These are phyloP conservation scores for Cyathus striatus DNA, from an alignment of 768 basidiomycete species.

Conservation along the genomic window DNA sequence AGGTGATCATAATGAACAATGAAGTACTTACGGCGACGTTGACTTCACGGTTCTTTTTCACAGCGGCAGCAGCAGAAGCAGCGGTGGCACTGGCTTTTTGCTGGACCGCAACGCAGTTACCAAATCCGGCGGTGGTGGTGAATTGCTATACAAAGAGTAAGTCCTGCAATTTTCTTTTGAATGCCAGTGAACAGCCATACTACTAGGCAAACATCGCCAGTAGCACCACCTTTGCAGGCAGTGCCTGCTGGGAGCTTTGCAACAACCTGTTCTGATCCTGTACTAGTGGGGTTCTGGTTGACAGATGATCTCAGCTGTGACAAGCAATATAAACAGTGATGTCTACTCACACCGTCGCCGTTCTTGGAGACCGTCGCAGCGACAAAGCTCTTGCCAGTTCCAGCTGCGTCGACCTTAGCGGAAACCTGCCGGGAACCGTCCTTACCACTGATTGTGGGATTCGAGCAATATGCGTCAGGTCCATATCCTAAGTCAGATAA, in stretches of 20 bases:
- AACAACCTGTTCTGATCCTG: slow-evolving; percentile 32
- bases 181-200: slow-evolving; percentile 19
- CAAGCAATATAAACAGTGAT: not conserved
- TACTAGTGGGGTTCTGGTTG: slow-evolving; percentile 28
- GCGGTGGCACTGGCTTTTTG: slow-evolving; percentile 17
- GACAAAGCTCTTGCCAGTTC: slow-evolving; percentile 31
- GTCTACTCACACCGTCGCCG: slow-evolving; percentile 39
- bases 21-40: slow-evolving; percentile 14
- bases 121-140: slow-evolving; percentile 43
- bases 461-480: not conserved
- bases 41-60: slow-evolving; percentile 10
- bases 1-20: not conserved
- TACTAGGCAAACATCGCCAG: slow-evolving; percentile 42
- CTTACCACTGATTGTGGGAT: slow-evolving; percentile 21
- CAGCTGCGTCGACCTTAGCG: slow-evolving; percentile 41
- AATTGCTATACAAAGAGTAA: slow-evolving; percentile 26
- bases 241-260: slow-evolving; percentile 44
- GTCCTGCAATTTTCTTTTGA: not conserved
- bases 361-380: slow-evolving; percentile 36
- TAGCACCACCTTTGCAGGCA: slow-evolving; percentile 43
- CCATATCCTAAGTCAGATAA: not conserved
- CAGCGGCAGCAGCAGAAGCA: slow-evolving; percentile 11
- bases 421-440: slow-evolving; percentile 46
- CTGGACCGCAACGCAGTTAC: slow-evolving; percentile 49
- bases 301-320: not conserved